phyloP scores from a whole-genome alignment of 2,329 filamentous ascomycete species.

The Pestalotiopsis sp. region DNA sequence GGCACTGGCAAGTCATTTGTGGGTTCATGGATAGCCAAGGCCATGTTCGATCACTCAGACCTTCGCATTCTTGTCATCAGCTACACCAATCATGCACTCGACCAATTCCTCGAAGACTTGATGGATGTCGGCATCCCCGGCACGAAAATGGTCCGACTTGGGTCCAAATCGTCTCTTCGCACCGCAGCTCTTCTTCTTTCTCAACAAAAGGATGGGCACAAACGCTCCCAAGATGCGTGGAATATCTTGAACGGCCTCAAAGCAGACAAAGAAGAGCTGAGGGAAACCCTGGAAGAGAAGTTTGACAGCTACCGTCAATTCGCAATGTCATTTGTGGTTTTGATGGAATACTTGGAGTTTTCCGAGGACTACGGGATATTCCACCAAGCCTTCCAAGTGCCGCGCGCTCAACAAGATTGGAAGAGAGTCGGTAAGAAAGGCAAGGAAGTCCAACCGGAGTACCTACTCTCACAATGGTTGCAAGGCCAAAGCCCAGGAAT shows the following conservation, averaged over 20 bases:
- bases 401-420: slow-evolving; percentile 47
- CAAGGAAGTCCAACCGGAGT: slow-evolving; percentile 42
- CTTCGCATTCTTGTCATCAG: slow-evolving; percentile 64
- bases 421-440: slow-evolving; percentile 45
- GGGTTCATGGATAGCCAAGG: slow-evolving; percentile 63
- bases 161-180: slow-evolving; percentile 54
- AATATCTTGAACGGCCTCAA: slow-evolving; percentile 43
- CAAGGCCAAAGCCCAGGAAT: slow-evolving; percentile 45
- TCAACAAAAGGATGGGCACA: slow-evolving; percentile 22
- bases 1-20: slow-evolving; percentile 78
- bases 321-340: slow-evolving; percentile 19
- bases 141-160: slow-evolving; percentile 60
- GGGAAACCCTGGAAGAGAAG: slow-evolving; percentile 16
- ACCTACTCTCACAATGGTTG: slow-evolving; percentile 58
- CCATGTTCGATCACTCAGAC: slow-evolving; percentile 48
- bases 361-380: not conserved
- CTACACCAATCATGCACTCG: slow-evolving; percentile 69
- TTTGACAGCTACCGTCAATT: slow-evolving; percentile 17
- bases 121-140: slow-evolving; percentile 57
- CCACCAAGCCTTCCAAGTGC: slow-evolving; percentile 51
- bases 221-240: slow-evolving; percentile 36
- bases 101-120: slow-evolving; percentile 68
- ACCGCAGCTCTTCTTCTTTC: slow-evolving; percentile 46
- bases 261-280: slow-evolving; percentile 31
- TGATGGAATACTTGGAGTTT: slow-evolving; percentile 44